phyloP scores from a whole-genome alignment of 2,329 filamentous ascomycete genomes.

The Endoconidiophora polonica region DNA sequence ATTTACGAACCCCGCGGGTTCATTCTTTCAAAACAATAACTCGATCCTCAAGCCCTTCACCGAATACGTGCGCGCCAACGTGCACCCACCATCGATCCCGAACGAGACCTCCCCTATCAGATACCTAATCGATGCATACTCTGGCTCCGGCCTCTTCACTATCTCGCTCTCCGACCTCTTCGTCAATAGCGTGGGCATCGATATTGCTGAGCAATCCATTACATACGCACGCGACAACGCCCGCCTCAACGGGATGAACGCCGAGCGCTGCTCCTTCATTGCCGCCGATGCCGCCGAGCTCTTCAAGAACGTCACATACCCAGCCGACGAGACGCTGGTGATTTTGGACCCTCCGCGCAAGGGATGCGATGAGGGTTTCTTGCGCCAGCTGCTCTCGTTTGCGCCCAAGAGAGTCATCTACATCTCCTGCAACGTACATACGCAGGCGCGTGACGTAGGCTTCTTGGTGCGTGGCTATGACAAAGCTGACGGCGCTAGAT shows the following conservation, averaged over 20 bases:
- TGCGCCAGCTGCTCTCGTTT: slow-evolving; percentile 63
- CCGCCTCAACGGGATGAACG: slow-evolving; percentile 50
- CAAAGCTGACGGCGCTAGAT: slow-evolving; percentile 29
- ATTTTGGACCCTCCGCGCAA: slow-evolving; percentile 94
- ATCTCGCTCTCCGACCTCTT: slow-evolving; percentile 80
- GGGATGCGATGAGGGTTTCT: slow-evolving; percentile 74
- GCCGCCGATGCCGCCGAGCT: slow-evolving; percentile 73
- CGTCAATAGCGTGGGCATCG: slow-evolving; percentile 73
- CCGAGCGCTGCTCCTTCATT: slow-evolving; percentile 62
- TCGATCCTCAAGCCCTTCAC: slow-evolving; percentile 83
- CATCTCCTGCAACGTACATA: slow-evolving; percentile 96
- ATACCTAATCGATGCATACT: slow-evolving; percentile 95
- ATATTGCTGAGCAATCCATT: slow-evolving; percentile 70
- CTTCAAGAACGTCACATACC: slow-evolving; percentile 41
- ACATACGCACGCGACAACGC: slow-evolving; percentile 66
- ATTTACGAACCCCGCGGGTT: slow-evolving; percentile 81
- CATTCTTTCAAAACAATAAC: slow-evolving; percentile 99
- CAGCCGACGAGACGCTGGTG: slow-evolving; percentile 67
- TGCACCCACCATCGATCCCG: slow-evolving; percentile 36
- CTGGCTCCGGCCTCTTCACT: slow-evolving; percentile 90
- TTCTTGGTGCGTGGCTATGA: slow-evolving; percentile 57
- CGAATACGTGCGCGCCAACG: slow-evolving; percentile 65
- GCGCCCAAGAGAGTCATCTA: slow-evolving; percentile 72
- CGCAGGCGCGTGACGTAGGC: slow-evolving; percentile 84
- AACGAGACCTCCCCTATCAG: slow-evolving; percentile 36